Evolutionary conservation across 2,329 filamentous ascomycete genomes (phyloP).

Genomic region (Microthyrium microscopicum): DNA sequence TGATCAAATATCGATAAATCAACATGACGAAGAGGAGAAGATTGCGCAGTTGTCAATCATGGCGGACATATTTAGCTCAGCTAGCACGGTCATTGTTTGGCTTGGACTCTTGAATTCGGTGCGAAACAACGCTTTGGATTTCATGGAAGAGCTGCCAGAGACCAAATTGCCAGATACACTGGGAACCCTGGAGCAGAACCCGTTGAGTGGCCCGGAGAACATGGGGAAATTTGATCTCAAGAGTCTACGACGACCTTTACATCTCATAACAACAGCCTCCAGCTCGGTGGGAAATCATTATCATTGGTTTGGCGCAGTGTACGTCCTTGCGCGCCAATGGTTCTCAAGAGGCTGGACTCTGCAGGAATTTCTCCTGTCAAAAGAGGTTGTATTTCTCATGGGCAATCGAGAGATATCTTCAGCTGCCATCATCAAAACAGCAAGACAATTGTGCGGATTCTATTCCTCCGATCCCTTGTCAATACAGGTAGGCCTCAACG

Average conservation of each 20-base stretch:
- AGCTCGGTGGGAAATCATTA: constrained; percentile 3
- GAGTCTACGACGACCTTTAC: constrained; percentile 4
- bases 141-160: constrained; percentile 5
- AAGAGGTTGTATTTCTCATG: constrained; percentile 4
- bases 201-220: not conserved
- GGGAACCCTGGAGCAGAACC: not conserved
- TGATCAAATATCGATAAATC: constrained; percentile 6
- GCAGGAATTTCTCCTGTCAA: constrained; percentile 7
- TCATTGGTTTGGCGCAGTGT: constrained; percentile 5
- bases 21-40: constrained; percentile 4
- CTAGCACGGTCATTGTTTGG: not conserved
- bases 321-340: constrained; percentile 5
- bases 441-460: constrained; percentile 3
- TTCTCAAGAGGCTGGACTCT: constrained; percentile 7
- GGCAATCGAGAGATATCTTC: constrained; percentile 3
- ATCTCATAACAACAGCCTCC: constrained; percentile 2
- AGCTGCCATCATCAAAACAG: constrained; percentile 2
- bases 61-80: constrained; percentile 4
- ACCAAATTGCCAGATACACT: too few species aligned
- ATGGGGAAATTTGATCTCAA: too few species aligned
- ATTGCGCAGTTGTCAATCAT: constrained; percentile 5
- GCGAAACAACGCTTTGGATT: constrained; percentile 3
- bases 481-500: not conserved
- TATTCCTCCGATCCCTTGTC: constrained; percentile 1
- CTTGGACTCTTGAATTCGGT: not conserved